Percentiles rank a stretch among this genome's conserved stretches.
Evolutionary conservation across 176 grass and related monocot species (phyloP).

Genomic region (Avena eriantha): DNA sequence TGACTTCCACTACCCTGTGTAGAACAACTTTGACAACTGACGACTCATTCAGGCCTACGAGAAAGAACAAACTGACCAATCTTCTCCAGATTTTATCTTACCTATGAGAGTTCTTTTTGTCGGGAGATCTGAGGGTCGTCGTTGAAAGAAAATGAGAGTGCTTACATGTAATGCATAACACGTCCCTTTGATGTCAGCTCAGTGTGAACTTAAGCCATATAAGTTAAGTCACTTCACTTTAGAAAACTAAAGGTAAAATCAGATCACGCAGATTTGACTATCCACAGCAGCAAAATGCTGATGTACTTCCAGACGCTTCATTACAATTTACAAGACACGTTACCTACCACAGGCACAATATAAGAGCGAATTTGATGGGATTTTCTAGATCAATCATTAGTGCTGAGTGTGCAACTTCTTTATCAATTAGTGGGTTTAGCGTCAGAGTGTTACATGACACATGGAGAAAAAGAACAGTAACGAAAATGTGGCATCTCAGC

Average conservation of each 20-base stretch:
- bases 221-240: background rate
- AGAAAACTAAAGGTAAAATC: conserved; percentile 21
- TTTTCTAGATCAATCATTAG: conserved; percentile 27
- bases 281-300: background rate
- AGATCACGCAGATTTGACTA: conserved; percentile 21
- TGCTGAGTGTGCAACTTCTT: background rate
- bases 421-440: conserved; percentile 3
- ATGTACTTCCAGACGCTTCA: background rate
- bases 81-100: conserved; percentile 12
- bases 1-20: background rate
- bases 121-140: conserved; percentile 20
- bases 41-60: background rate
- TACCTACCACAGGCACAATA: conserved; percentile 18
- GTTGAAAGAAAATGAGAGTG: conserved; percentile 39
- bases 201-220: conserved; percentile 30
- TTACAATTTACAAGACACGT: conserved; percentile 18
- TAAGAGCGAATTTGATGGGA: background rate
- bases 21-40: conserved; percentile 20
- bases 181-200: conserved; percentile 36
- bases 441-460: background rate
- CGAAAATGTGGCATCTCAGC: conserved; percentile 17
- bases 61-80: conserved; percentile 24
- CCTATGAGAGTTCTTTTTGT: conserved; percentile 12
- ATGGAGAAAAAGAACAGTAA: conserved; percentile 29
- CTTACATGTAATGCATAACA: conserved; percentile 42